Base-by-base conservation (phyloP, 2,329 filamentous ascomycete genomes). In the Ophiocordyceps unilateralis region DNA sequence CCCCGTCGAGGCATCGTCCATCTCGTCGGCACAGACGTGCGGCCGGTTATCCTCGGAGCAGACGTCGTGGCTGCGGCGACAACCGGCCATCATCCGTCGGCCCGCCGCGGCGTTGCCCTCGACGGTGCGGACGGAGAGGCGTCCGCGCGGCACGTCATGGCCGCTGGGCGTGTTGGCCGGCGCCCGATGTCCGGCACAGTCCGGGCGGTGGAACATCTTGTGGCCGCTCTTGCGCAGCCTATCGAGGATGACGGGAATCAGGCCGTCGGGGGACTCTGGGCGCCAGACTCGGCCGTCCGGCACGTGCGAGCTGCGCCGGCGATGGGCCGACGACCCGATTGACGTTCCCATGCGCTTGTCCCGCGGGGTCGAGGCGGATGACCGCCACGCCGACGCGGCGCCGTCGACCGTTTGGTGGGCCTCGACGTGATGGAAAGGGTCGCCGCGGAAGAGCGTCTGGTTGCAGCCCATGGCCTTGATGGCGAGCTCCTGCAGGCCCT, bases 41-140 rank as follows among this genome's bases (percentile, higher is more conserved):
- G 57, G 57, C 30, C 47, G 47, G 28, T 55, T 48, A 28, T 61
- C 59, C 43, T 61, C 59, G 6, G 58, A 60, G 39, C 59, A 61
- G 9, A 49, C 51, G 14, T 44, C 41, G 10, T 48, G 44, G 36
- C 46, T 46, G n/a, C 46, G 40, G 12, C 43, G 45, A 20, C 43
- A 23, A n/a, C 19, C 47, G 52, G 17, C 50, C 48, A 14, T 1
- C 39, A 6, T n/a, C 39, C 10, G 39, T 12, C 22, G 4, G 22
- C 22, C 1, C 20, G 14, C 32, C 32, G n/a, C 32, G 49, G 51
- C n/a, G 17, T 15, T 38, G 34, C 49, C 46, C 8, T 50, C 47
- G 9, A 47, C 46, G 1, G 46, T 49, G 15, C 39, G 34, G 17
- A 15, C 6, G 12, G 30, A 32, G 15, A 17, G 17, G 22, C 12